phyloP scores from a whole-genome alignment of 768 basidiomycete genomes.

The Trametes maxima region DNA sequence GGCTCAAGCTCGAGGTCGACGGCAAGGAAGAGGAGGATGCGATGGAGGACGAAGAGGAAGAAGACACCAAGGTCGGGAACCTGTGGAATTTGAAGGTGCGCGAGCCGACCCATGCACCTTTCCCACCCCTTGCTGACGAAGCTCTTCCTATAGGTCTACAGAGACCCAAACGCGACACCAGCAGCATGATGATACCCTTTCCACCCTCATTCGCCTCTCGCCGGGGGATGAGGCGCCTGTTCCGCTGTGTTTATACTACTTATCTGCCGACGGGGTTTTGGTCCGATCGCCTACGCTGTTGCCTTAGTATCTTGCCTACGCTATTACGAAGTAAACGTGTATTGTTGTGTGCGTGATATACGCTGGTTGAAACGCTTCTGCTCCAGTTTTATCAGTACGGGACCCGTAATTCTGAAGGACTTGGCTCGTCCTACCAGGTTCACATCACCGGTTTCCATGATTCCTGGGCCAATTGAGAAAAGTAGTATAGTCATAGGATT shows the following conservation, averaged over 20 bases:
- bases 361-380: neutral
- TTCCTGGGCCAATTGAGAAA: neutral
- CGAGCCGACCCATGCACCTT: neutral
- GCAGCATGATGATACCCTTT: conserved; percentile 23
- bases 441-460: too few species aligned
- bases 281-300: neutral
- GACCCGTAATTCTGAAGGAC: neutral
- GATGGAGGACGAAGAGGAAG: conserved; percentile 42
- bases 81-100: conserved; percentile 77
- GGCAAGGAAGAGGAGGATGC: conserved; percentile 40
- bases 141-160: conserved; percentile 24
- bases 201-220: too few species aligned
- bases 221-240: neutral
- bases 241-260: neutral
- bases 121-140: neutral
- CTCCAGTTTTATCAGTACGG: neutral
- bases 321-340: neutral
- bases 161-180: conserved; percentile 29
- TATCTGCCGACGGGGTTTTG: neutral
- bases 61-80: conserved; percentile 60
- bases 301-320: neutral
- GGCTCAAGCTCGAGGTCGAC: conserved; percentile 74
- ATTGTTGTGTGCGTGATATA: neutral
- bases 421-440: neutral
- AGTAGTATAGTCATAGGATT: neutral